Percentiles rank a stretch among this genome's conserved stretches.
phyloP scores from a whole-genome alignment of 148 eudicot species.

The Pouteria glomerata region DNA sequence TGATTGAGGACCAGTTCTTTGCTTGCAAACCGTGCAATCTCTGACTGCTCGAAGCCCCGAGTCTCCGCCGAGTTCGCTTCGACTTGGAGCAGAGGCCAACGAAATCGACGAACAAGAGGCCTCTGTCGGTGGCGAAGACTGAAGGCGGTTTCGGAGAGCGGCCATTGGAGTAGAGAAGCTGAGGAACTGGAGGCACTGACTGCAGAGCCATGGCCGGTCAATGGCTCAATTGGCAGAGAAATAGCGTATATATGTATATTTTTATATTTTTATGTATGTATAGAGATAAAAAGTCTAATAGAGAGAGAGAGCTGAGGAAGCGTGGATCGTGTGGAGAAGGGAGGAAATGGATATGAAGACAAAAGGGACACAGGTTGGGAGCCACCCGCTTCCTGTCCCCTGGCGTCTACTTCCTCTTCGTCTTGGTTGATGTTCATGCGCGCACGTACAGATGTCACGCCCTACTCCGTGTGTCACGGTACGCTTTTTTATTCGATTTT shows the following conservation, averaged over 20 bases:
- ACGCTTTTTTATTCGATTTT: not conserved
- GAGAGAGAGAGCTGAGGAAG: not conserved
- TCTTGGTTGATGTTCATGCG: not conserved
- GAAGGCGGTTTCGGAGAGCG: slow-evolving; percentile 18
- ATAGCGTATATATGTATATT: no score
- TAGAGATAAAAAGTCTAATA: slow-evolving; percentile 14
- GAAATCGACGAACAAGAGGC: slow-evolving; percentile 54
- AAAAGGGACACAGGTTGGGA: slow-evolving; percentile 19
- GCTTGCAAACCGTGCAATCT: slow-evolving; percentile 7
- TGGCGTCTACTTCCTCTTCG: slow-evolving; percentile 11
- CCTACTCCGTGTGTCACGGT: not conserved
- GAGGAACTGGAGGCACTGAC: slow-evolving; percentile 35
- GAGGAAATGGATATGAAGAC: slow-evolving; percentile 31
- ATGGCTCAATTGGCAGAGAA: not conserved
- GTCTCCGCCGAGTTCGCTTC: slow-evolving; percentile 28
- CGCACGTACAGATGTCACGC: not conserved
- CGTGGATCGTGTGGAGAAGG: slow-evolving; percentile 39
- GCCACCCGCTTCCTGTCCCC: slow-evolving; percentile 34
- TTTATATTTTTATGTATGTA: not conserved
- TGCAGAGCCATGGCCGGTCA: slow-evolving; percentile 50
- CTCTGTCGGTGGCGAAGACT: slow-evolving; percentile 29
- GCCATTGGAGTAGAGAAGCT: slow-evolving; percentile 26
- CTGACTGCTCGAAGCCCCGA: slow-evolving; percentile 11
- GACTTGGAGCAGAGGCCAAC: slow-evolving; percentile 43
- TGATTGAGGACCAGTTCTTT: slow-evolving; percentile 18